Conservation (phyloP, 2,329 filamentous ascomycete species). For the Nemania sp. region DNA sequence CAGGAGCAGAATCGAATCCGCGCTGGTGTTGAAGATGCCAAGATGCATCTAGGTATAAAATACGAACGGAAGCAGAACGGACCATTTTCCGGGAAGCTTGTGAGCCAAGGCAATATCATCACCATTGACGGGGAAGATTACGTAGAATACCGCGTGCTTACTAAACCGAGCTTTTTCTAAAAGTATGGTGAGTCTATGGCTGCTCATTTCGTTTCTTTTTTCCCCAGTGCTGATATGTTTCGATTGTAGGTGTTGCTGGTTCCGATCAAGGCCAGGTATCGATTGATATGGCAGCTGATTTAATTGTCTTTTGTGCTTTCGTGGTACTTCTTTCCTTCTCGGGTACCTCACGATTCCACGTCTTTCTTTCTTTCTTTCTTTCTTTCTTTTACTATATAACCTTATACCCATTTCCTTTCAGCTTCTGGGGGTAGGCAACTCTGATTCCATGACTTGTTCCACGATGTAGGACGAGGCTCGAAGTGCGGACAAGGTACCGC, state of each 20-base stretch:
- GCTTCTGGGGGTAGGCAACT: neutral
- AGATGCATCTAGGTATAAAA: constrained; percentile 61
- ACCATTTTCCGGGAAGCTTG: constrained; percentile 65
- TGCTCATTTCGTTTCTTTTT: neutral
- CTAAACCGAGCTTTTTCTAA: constrained; percentile 64
- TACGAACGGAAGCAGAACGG: constrained; percentile 65
- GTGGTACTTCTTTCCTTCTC: neutral
- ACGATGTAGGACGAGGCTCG: neutral
- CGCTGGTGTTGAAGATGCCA: constrained; percentile 52
- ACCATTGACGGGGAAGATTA: constrained; percentile 69
- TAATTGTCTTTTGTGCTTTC: neutral
- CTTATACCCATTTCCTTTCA: constrained; percentile 22
- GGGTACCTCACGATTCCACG: too few species aligned
- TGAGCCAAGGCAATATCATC: constrained; percentile 63
- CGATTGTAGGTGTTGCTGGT: neutral
- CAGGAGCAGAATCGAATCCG: constrained; percentile 47
- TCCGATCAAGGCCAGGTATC: neutral
- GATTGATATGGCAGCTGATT: too few species aligned
- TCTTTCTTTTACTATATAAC: neutral
- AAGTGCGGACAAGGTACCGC: neutral
- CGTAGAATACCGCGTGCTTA: constrained; percentile 67
- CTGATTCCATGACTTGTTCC: neutral
- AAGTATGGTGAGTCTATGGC: neutral
- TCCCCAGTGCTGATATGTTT: too few species aligned
- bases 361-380: neutral